Percentiles rank a stretch among this genome's conserved stretches.
phyloP scores from a whole-genome alignment of 768 basidiomycete genomes.

The Mycena filopes region DNA sequence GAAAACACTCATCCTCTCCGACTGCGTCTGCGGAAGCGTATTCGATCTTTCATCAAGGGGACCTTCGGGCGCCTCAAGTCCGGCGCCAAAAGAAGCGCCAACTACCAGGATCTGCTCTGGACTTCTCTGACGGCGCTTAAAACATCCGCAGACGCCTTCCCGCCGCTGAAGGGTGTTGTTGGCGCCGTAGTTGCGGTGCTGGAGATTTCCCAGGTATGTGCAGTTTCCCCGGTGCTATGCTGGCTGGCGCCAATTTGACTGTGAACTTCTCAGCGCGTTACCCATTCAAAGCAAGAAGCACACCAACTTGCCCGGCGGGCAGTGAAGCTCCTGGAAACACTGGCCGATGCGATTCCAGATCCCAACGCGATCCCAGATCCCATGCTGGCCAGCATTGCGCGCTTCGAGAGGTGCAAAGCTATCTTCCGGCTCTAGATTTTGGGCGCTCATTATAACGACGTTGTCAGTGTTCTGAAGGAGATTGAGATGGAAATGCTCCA shows the following conservation, averaged over 20 bases:
- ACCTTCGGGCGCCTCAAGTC: background rate
- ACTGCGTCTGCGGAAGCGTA: background rate
- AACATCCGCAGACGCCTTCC: constrained; percentile 14
- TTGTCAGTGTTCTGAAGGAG: background rate
- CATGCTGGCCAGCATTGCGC: constrained; percentile 10
- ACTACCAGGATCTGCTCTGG: constrained; percentile 4
- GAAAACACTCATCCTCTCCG: background rate
- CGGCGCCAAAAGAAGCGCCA: background rate
- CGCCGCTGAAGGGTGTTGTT: constrained; percentile 11
- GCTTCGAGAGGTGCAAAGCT: constrained; percentile 5
- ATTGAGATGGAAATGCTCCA: background rate
- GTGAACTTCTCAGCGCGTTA: constrained; percentile 3
- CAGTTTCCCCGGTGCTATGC: background rate
- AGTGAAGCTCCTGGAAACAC: background rate
- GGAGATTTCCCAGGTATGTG: constrained; percentile 14
- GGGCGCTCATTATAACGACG: background rate
- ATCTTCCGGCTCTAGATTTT: background rate
- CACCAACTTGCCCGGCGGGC: background rate
- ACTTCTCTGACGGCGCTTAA: constrained; percentile 23
- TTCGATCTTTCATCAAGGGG: constrained; percentile 5
- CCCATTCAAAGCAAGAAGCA: constrained; percentile 8
- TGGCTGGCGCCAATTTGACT: no score
- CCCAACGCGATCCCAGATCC: background rate
- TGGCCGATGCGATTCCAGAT: background rate
- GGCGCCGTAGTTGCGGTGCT: constrained; percentile 6